These are phyloP conservation scores for Coemansia sp. DNA, from an alignment of 192 early-diverging fungal genomes.

Conservation along the genomic window DNA sequence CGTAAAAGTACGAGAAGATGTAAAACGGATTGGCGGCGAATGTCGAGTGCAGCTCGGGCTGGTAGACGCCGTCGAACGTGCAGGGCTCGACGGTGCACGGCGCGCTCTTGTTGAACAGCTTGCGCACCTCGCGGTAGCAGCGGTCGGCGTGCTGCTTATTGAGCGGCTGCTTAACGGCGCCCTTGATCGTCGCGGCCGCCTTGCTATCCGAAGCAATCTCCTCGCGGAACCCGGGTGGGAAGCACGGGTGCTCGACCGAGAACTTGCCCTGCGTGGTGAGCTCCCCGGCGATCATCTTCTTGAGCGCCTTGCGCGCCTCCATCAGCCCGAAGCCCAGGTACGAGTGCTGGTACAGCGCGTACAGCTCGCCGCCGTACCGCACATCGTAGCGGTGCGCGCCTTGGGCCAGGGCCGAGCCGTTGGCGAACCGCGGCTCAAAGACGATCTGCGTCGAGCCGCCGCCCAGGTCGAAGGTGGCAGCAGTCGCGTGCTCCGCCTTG, in stretches of 20 bases:
- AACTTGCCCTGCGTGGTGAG: slow-evolving; percentile 33
- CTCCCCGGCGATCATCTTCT: slow-evolving; percentile 46
- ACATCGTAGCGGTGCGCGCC: slow-evolving; percentile 78
- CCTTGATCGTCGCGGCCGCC: slow-evolving; percentile 56
- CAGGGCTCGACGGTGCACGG: slow-evolving; percentile 65
- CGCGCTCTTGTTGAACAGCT: slow-evolving; percentile 75
- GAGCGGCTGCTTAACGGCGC: slow-evolving; percentile 60
- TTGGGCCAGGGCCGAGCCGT: slow-evolving; percentile 36
- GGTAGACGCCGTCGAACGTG: slow-evolving; percentile 90
- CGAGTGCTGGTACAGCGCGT: slow-evolving; percentile 91
- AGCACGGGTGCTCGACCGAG: slow-evolving; percentile 61
- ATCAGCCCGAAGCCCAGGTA: slow-evolving; percentile 92
- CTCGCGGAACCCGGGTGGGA: slow-evolving; percentile 64
- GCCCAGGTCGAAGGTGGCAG: slow-evolving; percentile 93
- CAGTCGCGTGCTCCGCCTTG: slow-evolving; percentile 58
- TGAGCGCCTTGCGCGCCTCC: slow-evolving; percentile 77
- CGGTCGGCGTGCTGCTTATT: too few relatives aligned
- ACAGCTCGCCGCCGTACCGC: slow-evolving; percentile 66
- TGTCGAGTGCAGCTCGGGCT: slow-evolving; percentile 68
- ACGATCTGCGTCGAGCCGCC: slow-evolving; percentile 98
- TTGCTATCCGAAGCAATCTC: slow-evolving; percentile 28
- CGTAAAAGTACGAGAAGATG: slow-evolving; percentile 97
- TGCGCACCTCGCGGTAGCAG: slow-evolving; percentile 55
- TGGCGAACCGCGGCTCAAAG: slow-evolving; percentile 75
- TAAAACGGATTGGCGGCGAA: slow-evolving; percentile 80